Evolutionary conservation across 495 filamentous ascomycete genomes (phyloP), one percentile per base, ranked within the genome.

Genomic region (Corynascus novoguineensis): DNA sequence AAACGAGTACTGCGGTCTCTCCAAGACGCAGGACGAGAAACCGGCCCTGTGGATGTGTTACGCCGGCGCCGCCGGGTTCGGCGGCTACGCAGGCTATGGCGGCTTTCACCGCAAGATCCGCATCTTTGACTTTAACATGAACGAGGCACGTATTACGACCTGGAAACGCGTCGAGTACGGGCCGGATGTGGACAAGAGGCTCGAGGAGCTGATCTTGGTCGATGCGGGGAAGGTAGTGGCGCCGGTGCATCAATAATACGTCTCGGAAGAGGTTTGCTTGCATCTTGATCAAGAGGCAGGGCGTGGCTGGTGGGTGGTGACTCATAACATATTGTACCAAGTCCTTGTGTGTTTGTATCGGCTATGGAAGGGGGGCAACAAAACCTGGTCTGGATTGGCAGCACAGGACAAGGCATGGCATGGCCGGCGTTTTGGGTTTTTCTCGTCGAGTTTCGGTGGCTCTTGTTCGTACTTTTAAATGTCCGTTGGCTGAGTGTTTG

Each of bases 1-100:
- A 28, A 98, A 98, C 65, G 93, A 97, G 60, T 97, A 95, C 68
- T 98, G 93, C 72, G 84, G 85, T 62, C 77, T 96, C 12, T 78
- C 77, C n/a, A 68, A 68, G 31, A 68, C 77, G 46, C 67, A 78
- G 7, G 65, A 76, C 54, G 78, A 70, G 57, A 83, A 84, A 53
- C 84, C 85, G 1, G 84, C 84, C 15, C 75, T 97, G n/a, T 98
- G 93, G 93, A 96, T 98, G 91, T 98, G 93, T 73, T 96, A 97
- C 72, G 93, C 82, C 5, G 93, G 95, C 42, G 93, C 85, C 15
- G 75, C 78, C 32, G 93, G 93, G 0, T 91, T 97, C 66, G 93
- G 95, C 38, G 93, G 93, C 1, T 98, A 98, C 68, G 95, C 87
- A 29, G 91, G 91, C 9, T 97, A 93, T 58, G 83, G 82, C 25